Evolutionary conservation across 2,329 filamentous ascomycete species (phyloP).

Genomic region (Tolypocladium pustulatum): DNA sequence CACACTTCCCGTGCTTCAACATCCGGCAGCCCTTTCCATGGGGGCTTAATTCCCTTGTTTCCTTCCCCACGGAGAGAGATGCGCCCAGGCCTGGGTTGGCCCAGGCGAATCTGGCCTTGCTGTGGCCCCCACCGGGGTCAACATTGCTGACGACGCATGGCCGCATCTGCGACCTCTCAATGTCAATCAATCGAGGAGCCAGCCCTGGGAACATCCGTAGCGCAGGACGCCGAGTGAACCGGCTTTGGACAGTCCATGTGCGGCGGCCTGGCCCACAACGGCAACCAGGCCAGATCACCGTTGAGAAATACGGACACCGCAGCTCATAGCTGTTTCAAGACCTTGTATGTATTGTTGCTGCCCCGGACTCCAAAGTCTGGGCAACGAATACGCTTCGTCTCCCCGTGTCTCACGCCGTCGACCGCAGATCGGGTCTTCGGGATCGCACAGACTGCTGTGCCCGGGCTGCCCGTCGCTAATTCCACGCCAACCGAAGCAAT

Average conservation of each 20-base stretch:
- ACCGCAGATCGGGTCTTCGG: neutral
- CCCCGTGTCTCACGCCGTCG: neutral
- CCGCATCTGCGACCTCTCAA: neutral
- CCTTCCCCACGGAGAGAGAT: neutral
- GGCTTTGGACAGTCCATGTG: neutral
- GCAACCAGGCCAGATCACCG: neutral
- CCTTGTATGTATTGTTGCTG: constrained; percentile 3
- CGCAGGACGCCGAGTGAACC: neutral
- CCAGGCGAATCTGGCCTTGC: neutral
- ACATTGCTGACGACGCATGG: neutral
- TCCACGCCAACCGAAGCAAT: neutral
- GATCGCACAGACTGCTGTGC: neutral
- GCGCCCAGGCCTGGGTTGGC: neutral
- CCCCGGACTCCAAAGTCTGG: neutral
- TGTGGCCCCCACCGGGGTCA: neutral
- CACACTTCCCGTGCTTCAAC: neutral
- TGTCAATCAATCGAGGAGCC: neutral
- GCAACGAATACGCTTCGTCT: neutral
- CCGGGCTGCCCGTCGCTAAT: neutral
- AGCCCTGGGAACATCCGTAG: neutral
- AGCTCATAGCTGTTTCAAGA: constrained; percentile 7
- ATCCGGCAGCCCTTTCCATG: neutral
- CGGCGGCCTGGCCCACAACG: neutral
- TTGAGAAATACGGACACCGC: neutral
- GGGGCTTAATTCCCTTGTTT: neutral